phyloP scores from a whole-genome alignment of 306 rosid species.

The Parietaria judaica region DNA sequence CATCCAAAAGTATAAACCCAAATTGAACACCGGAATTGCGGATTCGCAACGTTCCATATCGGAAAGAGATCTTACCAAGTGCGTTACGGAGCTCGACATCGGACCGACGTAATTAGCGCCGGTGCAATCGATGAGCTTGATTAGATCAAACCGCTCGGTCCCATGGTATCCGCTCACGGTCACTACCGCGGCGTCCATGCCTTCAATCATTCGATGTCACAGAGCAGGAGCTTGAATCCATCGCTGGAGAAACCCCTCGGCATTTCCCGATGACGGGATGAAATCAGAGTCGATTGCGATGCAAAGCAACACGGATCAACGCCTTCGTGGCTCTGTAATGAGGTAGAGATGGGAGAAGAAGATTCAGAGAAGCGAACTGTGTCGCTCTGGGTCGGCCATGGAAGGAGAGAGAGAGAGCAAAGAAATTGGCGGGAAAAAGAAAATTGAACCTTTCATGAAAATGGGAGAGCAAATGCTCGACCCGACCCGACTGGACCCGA shows the following conservation, averaged over 20 bases:
- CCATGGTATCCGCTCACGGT: slow-evolving; percentile 81
- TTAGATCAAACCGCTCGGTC: slow-evolving; percentile 52
- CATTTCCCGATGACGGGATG: not conserved
- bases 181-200: slow-evolving; percentile 75
- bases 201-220: slow-evolving; percentile 29
- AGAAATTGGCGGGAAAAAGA: not conserved
- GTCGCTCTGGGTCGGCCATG: not conserved
- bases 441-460: not conserved
- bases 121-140: slow-evolving; percentile 52
- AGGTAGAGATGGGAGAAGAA: not conserved
- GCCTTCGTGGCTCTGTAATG: not conserved
- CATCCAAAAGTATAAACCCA: not conserved
- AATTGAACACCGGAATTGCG: not conserved
- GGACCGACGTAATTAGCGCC: slow-evolving; percentile 71
- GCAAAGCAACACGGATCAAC: not conserved
- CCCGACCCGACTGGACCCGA: no score
- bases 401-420: not conserved
- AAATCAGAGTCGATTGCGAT: not conserved
- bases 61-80: slow-evolving; percentile 33
- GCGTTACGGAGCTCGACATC: slow-evolving; percentile 67
- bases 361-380: not conserved
- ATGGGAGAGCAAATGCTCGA: no score
- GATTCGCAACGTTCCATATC: no score
- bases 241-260: not conserved
- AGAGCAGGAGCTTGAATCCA: slow-evolving; percentile 5